A percentile compares a stretch with the other conserved stretches of the same genome.
phyloP scores from a whole-genome alignment of 2,329 filamentous ascomycete species.

The Aureobasidium sp. region DNA sequence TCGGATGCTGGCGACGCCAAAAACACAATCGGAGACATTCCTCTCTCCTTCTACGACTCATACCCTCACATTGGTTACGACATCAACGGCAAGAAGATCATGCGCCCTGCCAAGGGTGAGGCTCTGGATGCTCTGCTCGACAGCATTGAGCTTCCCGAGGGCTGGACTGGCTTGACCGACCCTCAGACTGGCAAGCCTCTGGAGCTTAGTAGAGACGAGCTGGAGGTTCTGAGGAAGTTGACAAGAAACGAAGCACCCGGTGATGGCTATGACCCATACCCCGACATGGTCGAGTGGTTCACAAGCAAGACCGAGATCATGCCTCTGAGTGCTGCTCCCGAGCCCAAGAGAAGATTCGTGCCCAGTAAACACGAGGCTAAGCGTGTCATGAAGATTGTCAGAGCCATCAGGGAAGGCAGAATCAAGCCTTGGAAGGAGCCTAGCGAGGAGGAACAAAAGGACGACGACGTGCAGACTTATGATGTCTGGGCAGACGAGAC shows the following conservation, averaged over 20 bases:
- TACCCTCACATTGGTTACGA: constrained; percentile 98
- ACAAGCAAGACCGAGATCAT: constrained; percentile 80
- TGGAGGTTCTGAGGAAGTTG: constrained; percentile 80
- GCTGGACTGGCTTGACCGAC: constrained; percentile 94
- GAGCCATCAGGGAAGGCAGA: constrained; percentile 86
- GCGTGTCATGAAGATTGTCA: constrained; percentile 93
- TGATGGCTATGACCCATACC: constrained; percentile 88
- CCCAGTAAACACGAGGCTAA: constrained; percentile 97
- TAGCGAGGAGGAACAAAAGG: constrained; percentile 56
- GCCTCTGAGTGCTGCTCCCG: constrained; percentile 88
- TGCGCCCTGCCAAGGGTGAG: constrained; percentile 89
- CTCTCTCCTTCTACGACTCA: constrained; percentile 89
- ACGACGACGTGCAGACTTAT: constrained; percentile 67
- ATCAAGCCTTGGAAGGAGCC: constrained; percentile 85
- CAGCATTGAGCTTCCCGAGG: constrained; percentile 93
- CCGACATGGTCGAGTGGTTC: constrained; percentile 90
- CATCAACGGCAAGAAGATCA: constrained; percentile 97
- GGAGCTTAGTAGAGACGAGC: constrained; percentile 76
- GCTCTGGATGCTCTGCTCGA: constrained; percentile 89
- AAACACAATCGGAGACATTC: constrained; percentile 95
- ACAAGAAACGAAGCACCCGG: constrained; percentile 83
- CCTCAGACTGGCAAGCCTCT: constrained; percentile 89
- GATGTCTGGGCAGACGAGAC: constrained; percentile 95
- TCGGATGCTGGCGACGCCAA: constrained; percentile 69
- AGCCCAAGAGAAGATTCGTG: constrained; percentile 90